A percentile compares a stretch with the other conserved stretches of the same genome.
phyloP scores from a whole-genome alignment of 441 rosid genomes.

The Brassica balearica region DNA sequence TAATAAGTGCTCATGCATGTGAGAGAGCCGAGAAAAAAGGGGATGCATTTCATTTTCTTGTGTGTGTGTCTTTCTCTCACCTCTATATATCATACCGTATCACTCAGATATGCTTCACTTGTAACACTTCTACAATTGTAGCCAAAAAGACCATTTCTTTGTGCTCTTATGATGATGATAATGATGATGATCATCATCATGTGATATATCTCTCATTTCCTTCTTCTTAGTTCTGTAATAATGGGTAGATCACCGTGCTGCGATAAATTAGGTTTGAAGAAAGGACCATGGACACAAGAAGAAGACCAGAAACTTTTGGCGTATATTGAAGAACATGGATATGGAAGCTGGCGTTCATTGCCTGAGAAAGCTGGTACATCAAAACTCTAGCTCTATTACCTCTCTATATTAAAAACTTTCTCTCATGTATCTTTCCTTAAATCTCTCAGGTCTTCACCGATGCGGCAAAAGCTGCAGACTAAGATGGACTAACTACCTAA shows the following conservation, averaged over 20 bases:
- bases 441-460: constrained; percentile 73
- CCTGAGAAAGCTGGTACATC: constrained; percentile 81
- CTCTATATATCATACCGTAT: constrained; percentile 20
- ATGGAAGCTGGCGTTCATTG: constrained; percentile 92
- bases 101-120: constrained; percentile 43
- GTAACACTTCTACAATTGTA: constrained; percentile 26
- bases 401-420: constrained; percentile 8
- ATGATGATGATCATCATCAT: constrained; percentile 10
- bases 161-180: constrained; percentile 3
- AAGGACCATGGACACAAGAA: constrained; percentile 99
- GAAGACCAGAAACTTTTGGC: constrained; percentile 93
- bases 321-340: constrained; percentile 86
- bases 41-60: constrained; percentile 21
- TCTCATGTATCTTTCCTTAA: not conserved
- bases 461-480: constrained; percentile 97
- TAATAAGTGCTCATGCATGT: constrained; percentile 36
- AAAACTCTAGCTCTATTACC: not conserved
- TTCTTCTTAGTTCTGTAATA: constrained; percentile 8
- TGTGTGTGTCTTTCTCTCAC: constrained; percentile 26
- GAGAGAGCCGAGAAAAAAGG: constrained; percentile 30
- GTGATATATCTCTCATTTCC: not conserved
- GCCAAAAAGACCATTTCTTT: constrained; percentile 11
- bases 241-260: constrained; percentile 99
- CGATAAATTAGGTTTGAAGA: constrained; percentile 87
- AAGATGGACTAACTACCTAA: constrained; percentile 92